phyloP scores from a whole-genome alignment of 1,284 basidiomycete species.

The Boletus semigastroideus region DNA sequence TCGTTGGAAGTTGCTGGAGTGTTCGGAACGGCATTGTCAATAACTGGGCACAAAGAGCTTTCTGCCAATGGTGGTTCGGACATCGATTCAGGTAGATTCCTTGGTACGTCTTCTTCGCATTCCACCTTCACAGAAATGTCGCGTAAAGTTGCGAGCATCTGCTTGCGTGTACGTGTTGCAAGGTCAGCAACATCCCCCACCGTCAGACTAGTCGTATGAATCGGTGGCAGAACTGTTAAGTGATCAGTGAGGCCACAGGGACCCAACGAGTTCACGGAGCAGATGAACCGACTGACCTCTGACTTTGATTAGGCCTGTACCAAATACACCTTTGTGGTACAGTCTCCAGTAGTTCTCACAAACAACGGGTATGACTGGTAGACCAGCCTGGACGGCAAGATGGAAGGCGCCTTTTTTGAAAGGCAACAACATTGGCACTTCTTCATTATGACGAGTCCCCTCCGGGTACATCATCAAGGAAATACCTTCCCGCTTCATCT shows the following conservation, averaged over 20 bases:
- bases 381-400: slow-evolving; percentile 84
- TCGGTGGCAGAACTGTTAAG: slow-evolving; percentile 70
- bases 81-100: slow-evolving; percentile 17
- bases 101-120: slow-evolving; percentile 19
- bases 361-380: slow-evolving; percentile 90
- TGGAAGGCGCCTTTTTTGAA: slow-evolving; percentile 99
- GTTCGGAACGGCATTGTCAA: slow-evolving; percentile 8
- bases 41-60: background rate
- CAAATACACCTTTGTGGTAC: slow-evolving; percentile 80
- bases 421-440: slow-evolving; percentile 69
- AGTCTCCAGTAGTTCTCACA: slow-evolving; percentile 92
- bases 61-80: slow-evolving; percentile 7
- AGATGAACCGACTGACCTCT: slow-evolving; percentile 58
- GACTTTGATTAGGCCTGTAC: slow-evolving; percentile 75
- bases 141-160: slow-evolving; percentile 70
- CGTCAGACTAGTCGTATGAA: slow-evolving; percentile 69
- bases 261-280: slow-evolving; percentile 1
- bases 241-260: slow-evolving; percentile 13
- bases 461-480: slow-evolving; percentile 94
- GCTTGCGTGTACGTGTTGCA: slow-evolving; percentile 58
- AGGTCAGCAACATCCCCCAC: slow-evolving; percentile 65
- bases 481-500: slow-evolving; percentile 75
- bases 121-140: slow-evolving; percentile 60
- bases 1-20: slow-evolving; percentile 26
- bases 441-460: slow-evolving; percentile 80